Evolutionary conservation across 257 asterid species (phyloP).

Genomic region (Cynanchum wilfordii): DNA sequence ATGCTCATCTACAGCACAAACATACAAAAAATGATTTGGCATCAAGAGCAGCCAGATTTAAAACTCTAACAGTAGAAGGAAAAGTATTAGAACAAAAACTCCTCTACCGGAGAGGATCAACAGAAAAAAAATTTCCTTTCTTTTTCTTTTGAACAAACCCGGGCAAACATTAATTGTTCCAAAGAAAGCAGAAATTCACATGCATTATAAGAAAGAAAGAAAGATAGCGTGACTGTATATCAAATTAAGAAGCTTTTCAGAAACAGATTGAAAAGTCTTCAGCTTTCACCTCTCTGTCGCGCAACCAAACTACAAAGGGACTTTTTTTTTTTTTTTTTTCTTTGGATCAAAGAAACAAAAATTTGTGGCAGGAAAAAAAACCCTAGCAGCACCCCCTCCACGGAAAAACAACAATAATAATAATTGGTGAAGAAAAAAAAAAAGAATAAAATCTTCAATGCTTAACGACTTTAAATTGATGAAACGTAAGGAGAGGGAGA

Average conservation of each 20-base stretch:
- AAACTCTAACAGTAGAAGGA: background rate
- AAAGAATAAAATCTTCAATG: background rate
- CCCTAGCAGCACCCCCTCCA: background rate
- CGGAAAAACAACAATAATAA: background rate
- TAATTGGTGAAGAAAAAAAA: no score
- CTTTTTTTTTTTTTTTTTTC: background rate
- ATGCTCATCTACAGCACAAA: background rate
- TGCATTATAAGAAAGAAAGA: background rate
- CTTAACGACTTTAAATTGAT: background rate
- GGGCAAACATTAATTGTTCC: background rate
- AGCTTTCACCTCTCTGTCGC: background rate
- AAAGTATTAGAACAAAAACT: background rate
- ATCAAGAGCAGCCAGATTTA: background rate
- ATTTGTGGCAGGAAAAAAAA: background rate
- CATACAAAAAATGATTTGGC: background rate
- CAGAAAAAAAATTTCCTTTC: background rate
- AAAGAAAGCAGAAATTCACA: background rate
- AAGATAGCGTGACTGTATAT: background rate
- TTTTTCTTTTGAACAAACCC: no score
- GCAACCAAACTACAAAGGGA: background rate
- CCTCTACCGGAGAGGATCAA: background rate
- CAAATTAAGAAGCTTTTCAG: background rate
- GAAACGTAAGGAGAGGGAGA: background rate
- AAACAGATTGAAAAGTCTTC: slow-evolving; percentile 3
- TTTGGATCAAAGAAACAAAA: background rate